phyloP scores from a whole-genome alignment of 2,329 filamentous ascomycete species.

The Talaromyces islandicus region DNA sequence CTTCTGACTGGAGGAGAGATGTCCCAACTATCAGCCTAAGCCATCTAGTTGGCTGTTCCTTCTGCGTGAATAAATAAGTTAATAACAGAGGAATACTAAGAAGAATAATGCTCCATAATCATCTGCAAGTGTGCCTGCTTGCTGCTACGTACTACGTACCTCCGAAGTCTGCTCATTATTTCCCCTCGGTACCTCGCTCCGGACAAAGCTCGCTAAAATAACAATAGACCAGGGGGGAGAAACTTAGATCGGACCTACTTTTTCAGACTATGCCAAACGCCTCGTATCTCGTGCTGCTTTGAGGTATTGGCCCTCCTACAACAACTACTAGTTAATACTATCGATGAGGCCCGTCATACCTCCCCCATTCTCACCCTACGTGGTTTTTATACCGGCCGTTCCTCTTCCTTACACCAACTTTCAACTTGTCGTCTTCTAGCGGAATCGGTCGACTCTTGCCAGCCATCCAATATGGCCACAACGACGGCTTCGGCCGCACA shows the following conservation, averaged over 20 bases:
- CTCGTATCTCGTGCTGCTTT: not conserved
- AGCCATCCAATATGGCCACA: conserved; percentile 3
- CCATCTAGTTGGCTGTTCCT: not conserved
- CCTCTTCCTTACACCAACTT: not conserved
- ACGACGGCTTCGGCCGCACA: not conserved
- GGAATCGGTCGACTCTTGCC: not conserved
- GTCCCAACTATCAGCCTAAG: not conserved
- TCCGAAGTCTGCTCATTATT: not conserved
- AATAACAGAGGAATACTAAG: not conserved
- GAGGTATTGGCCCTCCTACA: not conserved
- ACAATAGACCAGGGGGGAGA: not conserved
- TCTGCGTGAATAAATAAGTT: not conserved
- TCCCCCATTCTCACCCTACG: not conserved
- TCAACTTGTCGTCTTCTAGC: not conserved
- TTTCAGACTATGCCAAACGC: not conserved
- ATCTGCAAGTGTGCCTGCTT: not conserved
- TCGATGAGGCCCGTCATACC: not conserved
- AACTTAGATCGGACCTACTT: not conserved
- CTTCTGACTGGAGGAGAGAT: not conserved
- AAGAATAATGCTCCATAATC: not conserved
- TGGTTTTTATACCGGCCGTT: not conserved
- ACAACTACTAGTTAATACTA: not conserved
- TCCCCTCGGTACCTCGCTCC: not conserved
- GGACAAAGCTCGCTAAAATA: not conserved
- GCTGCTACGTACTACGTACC: no score